Conservation (phyloP, 2,329 filamentous ascomycete species). For the Neonectria hederae region DNA sequence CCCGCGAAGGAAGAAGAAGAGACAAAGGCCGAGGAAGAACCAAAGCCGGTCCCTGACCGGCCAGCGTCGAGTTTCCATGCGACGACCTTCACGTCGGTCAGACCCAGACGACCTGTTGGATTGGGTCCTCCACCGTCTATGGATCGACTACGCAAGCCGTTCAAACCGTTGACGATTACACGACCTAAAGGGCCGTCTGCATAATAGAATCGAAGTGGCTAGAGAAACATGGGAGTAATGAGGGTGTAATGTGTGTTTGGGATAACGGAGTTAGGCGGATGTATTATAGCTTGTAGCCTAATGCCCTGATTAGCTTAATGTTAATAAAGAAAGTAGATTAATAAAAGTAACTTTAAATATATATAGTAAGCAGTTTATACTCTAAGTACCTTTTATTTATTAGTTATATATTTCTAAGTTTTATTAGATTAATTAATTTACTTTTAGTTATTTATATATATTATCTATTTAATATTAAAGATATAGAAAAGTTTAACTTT, state of each 20-base stretch:
- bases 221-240: neutral
- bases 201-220: neutral
- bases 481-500: too few relatives aligned
- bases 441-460: too few relatives aligned
- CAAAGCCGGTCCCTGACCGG: slow-evolving; percentile 42
- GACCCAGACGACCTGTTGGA: slow-evolving; percentile 54
- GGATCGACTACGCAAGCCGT: slow-evolving; percentile 63
- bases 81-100: slow-evolving; percentile 58
- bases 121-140: slow-evolving; percentile 59
- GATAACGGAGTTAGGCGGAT: slow-evolving; percentile 3
- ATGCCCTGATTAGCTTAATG: too few relatives aligned
- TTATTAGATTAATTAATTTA: too few relatives aligned
- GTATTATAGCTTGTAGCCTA: neutral
- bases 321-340: too few relatives aligned
- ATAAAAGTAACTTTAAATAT: too few relatives aligned
- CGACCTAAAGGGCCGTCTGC: slow-evolving; percentile 45
- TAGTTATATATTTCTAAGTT: too few relatives aligned
- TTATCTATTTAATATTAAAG: too few relatives aligned
- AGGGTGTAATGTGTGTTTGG: neutral
- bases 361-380: too few relatives aligned
- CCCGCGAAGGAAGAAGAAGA: slow-evolving; percentile 34
- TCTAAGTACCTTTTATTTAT: too few relatives aligned
- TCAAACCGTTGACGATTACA: slow-evolving; percentile 65
- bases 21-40: slow-evolving; percentile 37
- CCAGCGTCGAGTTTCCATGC: slow-evolving; percentile 59